Evolutionary conservation across 2,329 filamentous ascomycete genomes (phyloP).

Genomic region (Eutypa lata): DNA sequence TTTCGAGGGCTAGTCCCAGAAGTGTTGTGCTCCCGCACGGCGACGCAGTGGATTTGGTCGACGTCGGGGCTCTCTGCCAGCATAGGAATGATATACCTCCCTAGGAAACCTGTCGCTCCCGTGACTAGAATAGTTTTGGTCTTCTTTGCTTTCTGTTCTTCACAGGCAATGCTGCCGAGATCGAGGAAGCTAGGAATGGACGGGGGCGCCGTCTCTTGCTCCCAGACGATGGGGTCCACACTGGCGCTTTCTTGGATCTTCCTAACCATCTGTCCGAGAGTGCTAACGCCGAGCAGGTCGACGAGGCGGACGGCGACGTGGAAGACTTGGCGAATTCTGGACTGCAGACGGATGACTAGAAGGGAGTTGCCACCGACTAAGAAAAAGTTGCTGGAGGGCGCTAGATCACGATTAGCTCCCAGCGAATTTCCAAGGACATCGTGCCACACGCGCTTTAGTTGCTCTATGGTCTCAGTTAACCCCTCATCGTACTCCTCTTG

Average conservation of each 20-base stretch:
- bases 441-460: conserved; percentile 3
- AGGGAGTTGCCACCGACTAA: conserved; percentile 18
- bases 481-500: too few species aligned
- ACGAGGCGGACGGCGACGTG: conserved; percentile 5
- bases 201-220: conserved; percentile 9
- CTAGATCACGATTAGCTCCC: not conserved
- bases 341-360: conserved; percentile 10
- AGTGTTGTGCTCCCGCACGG: conserved; percentile 12
- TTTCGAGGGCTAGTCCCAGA: too few species aligned
- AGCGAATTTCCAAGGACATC: conserved; percentile 2
- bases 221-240: conserved; percentile 10
- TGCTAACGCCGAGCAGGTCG: conserved; percentile 10
- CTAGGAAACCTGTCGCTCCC: conserved; percentile 14
- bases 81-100: conserved; percentile 1
- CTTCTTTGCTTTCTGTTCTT: too few species aligned
- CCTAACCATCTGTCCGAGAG: conserved; percentile 11
- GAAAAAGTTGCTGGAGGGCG: conserved; percentile 16
- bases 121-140: conserved; percentile 15
- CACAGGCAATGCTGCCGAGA: too few species aligned
- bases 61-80: conserved; percentile 2
- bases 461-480: conserved; percentile 4
- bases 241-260: conserved; percentile 1
- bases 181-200: conserved; percentile 7
- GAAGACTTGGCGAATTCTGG: conserved; percentile 5
- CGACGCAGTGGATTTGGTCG: conserved; percentile 14